phyloP scores from a whole-genome alignment of 306 rosid genomes.

The Vigna mungo region DNA sequence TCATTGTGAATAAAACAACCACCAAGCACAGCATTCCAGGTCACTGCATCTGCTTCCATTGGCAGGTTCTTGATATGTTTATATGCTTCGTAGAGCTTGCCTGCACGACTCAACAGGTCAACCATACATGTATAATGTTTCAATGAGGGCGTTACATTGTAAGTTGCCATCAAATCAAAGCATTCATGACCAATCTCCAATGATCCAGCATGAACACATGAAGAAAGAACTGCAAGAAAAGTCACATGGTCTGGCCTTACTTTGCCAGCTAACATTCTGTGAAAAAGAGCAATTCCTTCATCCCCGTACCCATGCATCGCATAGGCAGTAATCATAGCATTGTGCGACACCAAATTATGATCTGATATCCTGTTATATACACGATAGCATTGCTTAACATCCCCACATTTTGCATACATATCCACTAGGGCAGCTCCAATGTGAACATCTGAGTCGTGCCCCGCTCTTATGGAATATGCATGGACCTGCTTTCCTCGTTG shows the following conservation, averaged over 20 bases:
- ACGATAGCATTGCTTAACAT: slow-evolving; percentile 48
- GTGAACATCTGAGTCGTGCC: slow-evolving; percentile 48
- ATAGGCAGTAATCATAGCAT: slow-evolving; percentile 69
- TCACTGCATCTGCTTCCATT: slow-evolving; percentile 63
- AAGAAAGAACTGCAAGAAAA: slow-evolving; percentile 61
- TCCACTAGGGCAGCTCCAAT: slow-evolving; percentile 63
- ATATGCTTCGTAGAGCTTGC: slow-evolving; percentile 53
- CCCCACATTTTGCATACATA: slow-evolving; percentile 74
- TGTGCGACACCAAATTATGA: slow-evolving; percentile 65
- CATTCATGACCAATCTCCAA: slow-evolving; percentile 54
- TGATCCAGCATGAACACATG: slow-evolving; percentile 63
- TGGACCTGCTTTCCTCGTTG: slow-evolving; percentile 68
- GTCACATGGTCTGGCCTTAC: slow-evolving; percentile 63
- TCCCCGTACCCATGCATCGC: slow-evolving; percentile 65
- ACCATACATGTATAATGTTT: slow-evolving; percentile 71
- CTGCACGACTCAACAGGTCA: slow-evolving; percentile 68
- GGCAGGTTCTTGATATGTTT: slow-evolving; percentile 56
- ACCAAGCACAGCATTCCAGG: slow-evolving; percentile 64
- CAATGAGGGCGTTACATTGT: slow-evolving; percentile 54
- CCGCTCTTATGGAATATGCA: slow-evolving; percentile 57
- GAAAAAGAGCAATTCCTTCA: slow-evolving; percentile 61
- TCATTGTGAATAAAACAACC: slow-evolving; percentile 60
- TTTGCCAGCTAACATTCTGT: slow-evolving; percentile 43
- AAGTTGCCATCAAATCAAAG: slow-evolving; percentile 55
- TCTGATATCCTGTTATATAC: slow-evolving; percentile 57